Evolutionary conservation across 2,329 filamentous ascomycete species (phyloP).

Genomic region (Aspergillus viridinutans): DNA sequence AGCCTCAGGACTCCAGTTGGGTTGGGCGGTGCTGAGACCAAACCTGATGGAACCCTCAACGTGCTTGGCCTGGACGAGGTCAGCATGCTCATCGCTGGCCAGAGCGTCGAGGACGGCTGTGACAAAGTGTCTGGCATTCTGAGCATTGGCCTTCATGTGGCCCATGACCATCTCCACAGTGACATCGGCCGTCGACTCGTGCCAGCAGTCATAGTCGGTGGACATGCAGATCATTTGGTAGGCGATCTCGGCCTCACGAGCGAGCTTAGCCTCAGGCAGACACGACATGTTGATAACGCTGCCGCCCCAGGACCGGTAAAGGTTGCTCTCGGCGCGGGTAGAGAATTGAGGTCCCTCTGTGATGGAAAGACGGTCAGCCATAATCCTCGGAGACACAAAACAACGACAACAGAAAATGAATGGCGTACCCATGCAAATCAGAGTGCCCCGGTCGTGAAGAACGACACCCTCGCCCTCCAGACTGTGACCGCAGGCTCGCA

Average conservation of each 20-base stretch:
- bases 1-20: conserved; percentile 68
- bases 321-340: conserved; percentile 88
- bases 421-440: conserved; percentile 82
- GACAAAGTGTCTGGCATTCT: conserved; percentile 81
- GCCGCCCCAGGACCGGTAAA: conserved; percentile 93
- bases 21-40: conserved; percentile 78
- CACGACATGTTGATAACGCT: conserved; percentile 98
- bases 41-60: conserved; percentile 71
- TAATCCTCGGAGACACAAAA: not conserved
- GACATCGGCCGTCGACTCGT: conserved; percentile 70
- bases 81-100: conserved; percentile 68
- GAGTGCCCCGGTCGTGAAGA: conserved; percentile 76
- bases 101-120: conserved; percentile 84
- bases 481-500: conserved; percentile 69
- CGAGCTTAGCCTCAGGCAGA: conserved; percentile 92
- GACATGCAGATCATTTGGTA: conserved; percentile 99
- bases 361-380: not conserved
- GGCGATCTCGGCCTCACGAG: conserved; percentile 89
- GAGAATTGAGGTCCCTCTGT: conserved; percentile 96
- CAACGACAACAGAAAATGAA: not conserved
- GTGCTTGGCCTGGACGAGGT: conserved; percentile 76
- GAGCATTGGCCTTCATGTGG: conserved; percentile 89
- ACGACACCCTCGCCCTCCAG: conserved; percentile 80
- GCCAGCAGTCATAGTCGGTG: conserved; percentile 99
- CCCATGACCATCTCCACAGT: conserved; percentile 96